Percentiles rank a stretch among this genome's conserved stretches.
Conservation (phyloP, 140 eudicot genomes). For the Bidens hawaiensis region DNA sequence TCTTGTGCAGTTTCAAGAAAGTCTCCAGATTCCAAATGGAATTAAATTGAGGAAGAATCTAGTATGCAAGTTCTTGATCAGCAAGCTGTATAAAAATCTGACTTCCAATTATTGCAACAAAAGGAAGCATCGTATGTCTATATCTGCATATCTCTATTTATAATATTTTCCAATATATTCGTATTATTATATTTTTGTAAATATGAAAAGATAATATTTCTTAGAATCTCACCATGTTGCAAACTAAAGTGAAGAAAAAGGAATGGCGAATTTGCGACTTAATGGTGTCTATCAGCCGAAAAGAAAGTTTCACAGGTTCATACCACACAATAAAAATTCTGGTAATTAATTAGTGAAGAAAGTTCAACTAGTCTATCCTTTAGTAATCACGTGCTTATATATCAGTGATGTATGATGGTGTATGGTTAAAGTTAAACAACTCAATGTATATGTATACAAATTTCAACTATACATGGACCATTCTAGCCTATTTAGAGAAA, state of each 20-base stretch:
- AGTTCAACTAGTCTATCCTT: slow-evolving; percentile 25
- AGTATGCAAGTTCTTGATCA: slow-evolving; percentile 33
- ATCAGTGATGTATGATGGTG: slow-evolving; percentile 26
- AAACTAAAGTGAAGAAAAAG: slow-evolving; percentile 47
- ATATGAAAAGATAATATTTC: slow-evolving; percentile 33
- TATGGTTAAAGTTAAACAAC: slow-evolving; percentile 26
- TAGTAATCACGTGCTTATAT: slow-evolving; percentile 23
- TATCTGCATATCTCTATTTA: slow-evolving; percentile 2
- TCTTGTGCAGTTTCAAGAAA: slow-evolving; percentile 8
- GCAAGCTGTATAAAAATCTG: slow-evolving; percentile 16
- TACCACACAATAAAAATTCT: slow-evolving; percentile 33
- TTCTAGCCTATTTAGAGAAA: slow-evolving; percentile 24
- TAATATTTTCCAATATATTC: slow-evolving; percentile 10
- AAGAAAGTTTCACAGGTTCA: slow-evolving; percentile 26
- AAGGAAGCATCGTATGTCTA: slow-evolving; percentile 15
- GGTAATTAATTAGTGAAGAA: slow-evolving; percentile 33
- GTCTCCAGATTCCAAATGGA: slow-evolving; percentile 8
- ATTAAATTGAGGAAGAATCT: slow-evolving; percentile 11
- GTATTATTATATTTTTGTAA: slow-evolving; percentile 7
- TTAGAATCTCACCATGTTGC: slow-evolving; percentile 63
- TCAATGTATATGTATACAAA: slow-evolving; percentile 17
- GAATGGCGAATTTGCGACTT: slow-evolving; percentile 50
- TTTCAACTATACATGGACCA: slow-evolving; percentile 44
- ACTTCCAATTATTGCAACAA: slow-evolving; percentile 23
- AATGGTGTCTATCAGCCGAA: slow-evolving; percentile 48